A percentile compares a stretch with the other conserved stretches of the same genome.
Evolutionary conservation across 2,329 filamentous ascomycete genomes (phyloP).

Genomic region (Diplocarpon mali): DNA sequence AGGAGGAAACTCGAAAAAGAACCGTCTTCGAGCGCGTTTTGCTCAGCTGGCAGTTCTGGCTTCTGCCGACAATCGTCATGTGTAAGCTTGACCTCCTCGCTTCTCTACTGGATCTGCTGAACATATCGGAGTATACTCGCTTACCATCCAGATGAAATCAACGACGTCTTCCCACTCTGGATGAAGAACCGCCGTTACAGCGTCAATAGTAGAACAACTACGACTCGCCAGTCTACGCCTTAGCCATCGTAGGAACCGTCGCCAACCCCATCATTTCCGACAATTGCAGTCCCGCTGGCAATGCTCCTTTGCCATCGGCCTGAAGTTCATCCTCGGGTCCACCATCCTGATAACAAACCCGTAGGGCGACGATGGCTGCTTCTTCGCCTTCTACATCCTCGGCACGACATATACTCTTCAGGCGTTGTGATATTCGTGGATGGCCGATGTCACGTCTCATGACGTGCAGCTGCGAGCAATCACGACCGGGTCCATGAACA

Average conservation of each 20-base stretch:
- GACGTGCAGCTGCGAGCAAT: conserved; percentile 33
- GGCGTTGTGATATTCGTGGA: conserved; percentile 37
- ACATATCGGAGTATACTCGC: no score
- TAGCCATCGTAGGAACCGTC: conserved; percentile 33
- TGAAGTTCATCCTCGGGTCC: no score
- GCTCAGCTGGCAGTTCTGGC: conserved; percentile 36
- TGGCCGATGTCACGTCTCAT: conserved; percentile 33
- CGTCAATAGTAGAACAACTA: conserved; percentile 36
- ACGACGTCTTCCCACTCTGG: no score
- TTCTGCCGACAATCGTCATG: conserved; percentile 36
- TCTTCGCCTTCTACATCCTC: no score
- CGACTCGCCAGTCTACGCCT: conserved; percentile 32
- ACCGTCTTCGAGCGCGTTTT: conserved; percentile 11
- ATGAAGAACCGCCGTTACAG: conserved; percentile 28
- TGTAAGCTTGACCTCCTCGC: conserved; percentile 15
- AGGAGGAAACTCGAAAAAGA: background rate
- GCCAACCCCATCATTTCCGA: conserved; percentile 32
- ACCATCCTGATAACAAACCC: no score
- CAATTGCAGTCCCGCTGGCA: no score
- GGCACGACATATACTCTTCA: conserved; percentile 34
- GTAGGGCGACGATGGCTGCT: no score
- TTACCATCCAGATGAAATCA: no score
- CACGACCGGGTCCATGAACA: conserved; percentile 35
- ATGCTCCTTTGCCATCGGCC: no score
- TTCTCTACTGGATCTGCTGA: conserved; percentile 16